A percentile compares a stretch with the other conserved stretches of the same genome.
These are phyloP conservation scores for Paspalum notatum DNA, from an alignment of 176 grass and related monocot species.

Conservation along the genomic window DNA sequence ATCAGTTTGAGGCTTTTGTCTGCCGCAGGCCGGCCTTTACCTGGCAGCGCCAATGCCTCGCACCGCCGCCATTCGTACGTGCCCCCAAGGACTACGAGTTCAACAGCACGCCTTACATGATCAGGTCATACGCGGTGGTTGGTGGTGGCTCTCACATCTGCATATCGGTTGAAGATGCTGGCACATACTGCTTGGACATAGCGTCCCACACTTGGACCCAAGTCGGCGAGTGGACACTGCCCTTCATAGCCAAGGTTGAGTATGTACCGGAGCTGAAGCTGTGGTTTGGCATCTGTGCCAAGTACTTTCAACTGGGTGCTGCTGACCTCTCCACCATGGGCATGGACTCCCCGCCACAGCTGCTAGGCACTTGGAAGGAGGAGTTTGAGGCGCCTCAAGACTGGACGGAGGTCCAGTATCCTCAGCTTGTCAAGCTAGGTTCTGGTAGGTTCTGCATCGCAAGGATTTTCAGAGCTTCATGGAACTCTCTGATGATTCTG, in stretches of 20 bases:
- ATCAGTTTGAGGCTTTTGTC: background rate
- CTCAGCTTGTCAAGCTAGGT: too few relatives aligned
- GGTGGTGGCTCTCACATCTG: background rate
- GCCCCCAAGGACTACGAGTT: background rate
- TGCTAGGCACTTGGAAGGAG: background rate
- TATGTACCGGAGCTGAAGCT: background rate
- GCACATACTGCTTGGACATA: background rate
- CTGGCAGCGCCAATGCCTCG: background rate
- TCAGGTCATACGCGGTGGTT: background rate
- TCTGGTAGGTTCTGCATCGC: too few relatives aligned
- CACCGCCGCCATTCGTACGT: background rate
- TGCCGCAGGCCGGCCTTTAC: background rate
- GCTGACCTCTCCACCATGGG: background rate
- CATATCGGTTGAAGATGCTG: background rate
- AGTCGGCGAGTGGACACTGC: background rate
- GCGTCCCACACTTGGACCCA: background rate
- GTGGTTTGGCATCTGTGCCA: background rate
- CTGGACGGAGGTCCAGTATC: too few relatives aligned
- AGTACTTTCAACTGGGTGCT: background rate
- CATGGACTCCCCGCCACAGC: background rate
- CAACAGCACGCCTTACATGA: background rate
- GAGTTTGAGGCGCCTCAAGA: background rate
- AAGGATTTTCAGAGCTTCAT: too few relatives aligned
- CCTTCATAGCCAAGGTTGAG: background rate
- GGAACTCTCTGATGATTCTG: too few relatives aligned